Evolutionary conservation across 331 rosid genomes (phyloP), one percentile per base, ranked within the genome.

Genomic region (Arachis monticola): DNA sequence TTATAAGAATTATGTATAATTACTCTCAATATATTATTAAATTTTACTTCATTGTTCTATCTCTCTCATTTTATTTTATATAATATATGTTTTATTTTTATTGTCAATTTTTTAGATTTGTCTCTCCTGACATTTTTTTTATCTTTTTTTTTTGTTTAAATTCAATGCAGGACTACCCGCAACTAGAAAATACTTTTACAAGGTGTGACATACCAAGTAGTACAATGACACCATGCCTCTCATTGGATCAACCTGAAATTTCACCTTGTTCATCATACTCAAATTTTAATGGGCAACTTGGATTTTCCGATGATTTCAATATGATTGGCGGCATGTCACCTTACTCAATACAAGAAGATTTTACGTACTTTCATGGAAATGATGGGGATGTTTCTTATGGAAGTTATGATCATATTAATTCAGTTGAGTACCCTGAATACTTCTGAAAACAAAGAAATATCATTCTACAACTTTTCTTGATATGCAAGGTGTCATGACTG

Each of bases 241-340:
- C 93, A 45, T 79, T 75, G 47, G 87, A 84, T 41, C 86, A 75
- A 32, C 55, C 58, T 5, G 93, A 87, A 69, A 86, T 77, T 66
- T 87, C 92, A 17, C 73, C 93, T 2, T 60, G 87, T 75, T 85
- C 91, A n/a, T 91, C 93, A 11, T 79, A 81, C 92, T 86, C 97
- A 35, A 89, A 87, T 83, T 79, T 85, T 11, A 83, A 67, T 8
- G 82, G 80, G 10, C 88, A 88, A 32, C 40, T 77, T 58, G 90
- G 81, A 77, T 59, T 81, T 56, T 64, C 82, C 32, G 88, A 88
- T 42, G 80, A 81, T 77, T 70, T 58, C 27, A 85, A 66, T 78
- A 86, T 64, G 74, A 67, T 84, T 50, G 82, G 85, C 50, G 32
- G 81, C 86, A 71, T 84, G 80, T 83, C 90, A 67, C 85, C 87